A percentile compares a stretch with the other conserved stretches of the same genome.
These are phyloP conservation scores for Cyberlindnera samutprakarnensis DNA, from an alignment of 805 yeast species.

Conservation along the genomic window DNA sequence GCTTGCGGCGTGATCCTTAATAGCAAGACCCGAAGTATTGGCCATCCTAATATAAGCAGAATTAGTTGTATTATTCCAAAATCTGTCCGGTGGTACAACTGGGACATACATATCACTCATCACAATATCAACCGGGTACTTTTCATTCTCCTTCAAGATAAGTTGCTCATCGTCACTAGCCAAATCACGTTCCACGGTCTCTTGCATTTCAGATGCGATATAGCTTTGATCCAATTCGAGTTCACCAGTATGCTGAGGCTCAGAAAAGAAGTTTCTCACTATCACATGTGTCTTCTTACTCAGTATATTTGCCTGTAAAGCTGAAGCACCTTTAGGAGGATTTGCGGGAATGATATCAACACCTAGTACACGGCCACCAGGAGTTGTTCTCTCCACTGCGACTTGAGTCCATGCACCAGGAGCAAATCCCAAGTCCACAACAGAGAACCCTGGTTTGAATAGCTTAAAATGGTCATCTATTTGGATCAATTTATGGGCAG, in stretches of 20 bases:
- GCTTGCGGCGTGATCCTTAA: constrained; percentile 76
- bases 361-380: constrained; percentile 58
- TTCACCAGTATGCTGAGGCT: constrained; percentile 3
- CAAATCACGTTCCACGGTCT: constrained; percentile 6
- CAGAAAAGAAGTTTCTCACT: constrained; percentile 42
- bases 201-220: constrained; percentile 22
- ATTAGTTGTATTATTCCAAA: constrained; percentile 62
- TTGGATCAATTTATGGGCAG: constrained; percentile 83
- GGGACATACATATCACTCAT: constrained; percentile 82
- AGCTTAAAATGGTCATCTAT: constrained; percentile 57
- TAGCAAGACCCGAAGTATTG: constrained; percentile 77
- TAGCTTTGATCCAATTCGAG: constrained; percentile 22
- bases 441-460: constrained; percentile 47
- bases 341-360: constrained; percentile 72
- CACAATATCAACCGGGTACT: constrained; percentile 51
- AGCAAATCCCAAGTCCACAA: constrained; percentile 86
- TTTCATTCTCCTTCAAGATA: constrained; percentile 1
- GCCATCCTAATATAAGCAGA: constrained; percentile 85
- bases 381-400: constrained; percentile 45
- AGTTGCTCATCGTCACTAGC: constrained; percentile 6
- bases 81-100: constrained; percentile 42
- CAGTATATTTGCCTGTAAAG: constrained; percentile 85
- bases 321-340: constrained; percentile 75
- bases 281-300: constrained; percentile 53
- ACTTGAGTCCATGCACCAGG: constrained; percentile 96